A percentile compares a stretch with the other conserved stretches of the same genome.
Conservation (phyloP, 2,329 filamentous ascomycete species). For the Didymella pomorum region DNA sequence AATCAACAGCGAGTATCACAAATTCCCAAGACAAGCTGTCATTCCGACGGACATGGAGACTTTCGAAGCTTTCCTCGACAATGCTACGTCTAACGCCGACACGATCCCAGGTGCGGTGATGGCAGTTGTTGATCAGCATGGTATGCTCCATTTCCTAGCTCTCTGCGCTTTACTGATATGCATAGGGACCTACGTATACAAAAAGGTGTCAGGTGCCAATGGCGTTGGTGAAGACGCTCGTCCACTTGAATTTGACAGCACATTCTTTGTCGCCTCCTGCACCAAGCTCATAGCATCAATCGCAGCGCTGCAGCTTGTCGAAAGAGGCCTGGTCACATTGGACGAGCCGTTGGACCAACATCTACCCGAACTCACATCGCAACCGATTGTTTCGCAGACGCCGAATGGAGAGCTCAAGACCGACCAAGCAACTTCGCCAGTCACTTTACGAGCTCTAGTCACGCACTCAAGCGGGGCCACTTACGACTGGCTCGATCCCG, state of each 20-base stretch:
- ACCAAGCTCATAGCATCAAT: conserved; percentile 46
- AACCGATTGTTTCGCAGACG: conserved; percentile 6
- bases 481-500: conserved; percentile 4
- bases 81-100: conserved; percentile 30
- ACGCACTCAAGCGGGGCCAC: conserved; percentile 8
- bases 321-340: conserved; percentile 37
- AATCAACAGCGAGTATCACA: not conserved
- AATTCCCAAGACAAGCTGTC: not conserved
- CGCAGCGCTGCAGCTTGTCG: conserved; percentile 41
- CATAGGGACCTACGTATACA: conserved; percentile 6
- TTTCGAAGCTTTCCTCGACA: conserved; percentile 39
- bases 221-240: conserved; percentile 49
- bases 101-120: conserved; percentile 28
- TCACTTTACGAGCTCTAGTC: not conserved
- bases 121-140: conserved; percentile 27
- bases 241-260: conserved; percentile 58
- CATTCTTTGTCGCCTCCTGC: conserved; percentile 56
- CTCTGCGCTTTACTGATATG: not conserved
- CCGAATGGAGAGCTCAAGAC: not conserved
- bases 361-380: conserved; percentile 3
- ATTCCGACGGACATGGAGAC: conserved; percentile 14
- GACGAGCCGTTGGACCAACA: conserved; percentile 1
- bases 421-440: not conserved
- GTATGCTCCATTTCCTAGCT: not conserved
- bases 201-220: conserved; percentile 26